phyloP scores from a whole-genome alignment of 1,284 basidiomycete genomes.

The Afroboletus lepidellus region DNA sequence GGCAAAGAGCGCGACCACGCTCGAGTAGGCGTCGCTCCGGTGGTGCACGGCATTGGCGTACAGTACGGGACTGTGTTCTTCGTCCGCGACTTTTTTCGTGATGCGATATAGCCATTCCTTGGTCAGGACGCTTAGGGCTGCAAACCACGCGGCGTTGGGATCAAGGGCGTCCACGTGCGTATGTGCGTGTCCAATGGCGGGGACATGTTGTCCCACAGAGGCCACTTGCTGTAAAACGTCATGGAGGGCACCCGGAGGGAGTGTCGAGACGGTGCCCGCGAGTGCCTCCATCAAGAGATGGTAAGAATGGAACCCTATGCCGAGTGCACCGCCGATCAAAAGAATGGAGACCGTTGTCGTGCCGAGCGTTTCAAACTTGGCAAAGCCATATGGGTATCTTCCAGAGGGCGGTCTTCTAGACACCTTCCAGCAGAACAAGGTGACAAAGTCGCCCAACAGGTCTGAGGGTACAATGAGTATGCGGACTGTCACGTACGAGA shows the following conservation, averaged over 20 bases:
- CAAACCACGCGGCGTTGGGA: slow-evolving; percentile 97
- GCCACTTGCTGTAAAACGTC: slow-evolving; percentile 58
- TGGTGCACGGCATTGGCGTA: slow-evolving; percentile 94
- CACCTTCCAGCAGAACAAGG: slow-evolving; percentile 88
- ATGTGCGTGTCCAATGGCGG: slow-evolving; percentile 51
- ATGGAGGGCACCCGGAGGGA: slow-evolving; percentile 62
- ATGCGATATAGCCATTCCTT: slow-evolving; percentile 94
- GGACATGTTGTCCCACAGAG: slow-evolving; percentile 51
- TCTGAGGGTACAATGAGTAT: slow-evolving; percentile 38
- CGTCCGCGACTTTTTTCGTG: slow-evolving; percentile 85
- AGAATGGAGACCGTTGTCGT: slow-evolving; percentile 83
- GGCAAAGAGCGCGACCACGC: slow-evolving; percentile 82
- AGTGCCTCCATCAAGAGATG: slow-evolving; percentile 73
- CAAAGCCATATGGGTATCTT: slow-evolving; percentile 84
- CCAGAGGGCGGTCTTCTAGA: slow-evolving; percentile 78
- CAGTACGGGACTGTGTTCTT: slow-evolving; percentile 88
- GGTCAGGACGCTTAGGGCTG: slow-evolving; percentile 71
- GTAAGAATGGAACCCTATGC: slow-evolving; percentile 93
- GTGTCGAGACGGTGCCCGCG: slow-evolving; percentile 50
- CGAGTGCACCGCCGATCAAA: slow-evolving; percentile 83
- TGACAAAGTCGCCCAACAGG: slow-evolving; percentile 89
- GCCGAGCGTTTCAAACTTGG: slow-evolving; percentile 93
- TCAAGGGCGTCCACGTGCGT: slow-evolving; percentile 67
- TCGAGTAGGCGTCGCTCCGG: slow-evolving; percentile 91
- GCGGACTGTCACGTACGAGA: slow-evolving; percentile 3